Evolutionary conservation across 2,329 filamentous ascomycete species (phyloP), one percentile per base, ranked within the genome.

Genomic region (Biscogniauxia sp.): DNA sequence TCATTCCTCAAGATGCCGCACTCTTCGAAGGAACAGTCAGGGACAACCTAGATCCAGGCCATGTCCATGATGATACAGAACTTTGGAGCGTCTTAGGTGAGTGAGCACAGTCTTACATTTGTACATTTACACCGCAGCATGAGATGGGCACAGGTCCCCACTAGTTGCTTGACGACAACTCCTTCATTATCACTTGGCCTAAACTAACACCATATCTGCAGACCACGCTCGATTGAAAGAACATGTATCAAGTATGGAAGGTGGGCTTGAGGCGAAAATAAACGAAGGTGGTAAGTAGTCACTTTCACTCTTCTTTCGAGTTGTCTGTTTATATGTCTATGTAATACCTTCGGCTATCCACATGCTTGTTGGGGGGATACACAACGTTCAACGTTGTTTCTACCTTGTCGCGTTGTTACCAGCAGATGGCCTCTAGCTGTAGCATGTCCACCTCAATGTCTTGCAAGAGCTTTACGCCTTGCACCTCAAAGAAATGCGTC

Each of bases 1-100:
- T 99, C 72, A 99, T 99, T 67, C 95, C 96, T 4, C 95, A 99
- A 75, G 96, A 99, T 77, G 94, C 95, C 28, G 94, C 94, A 65
- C 85, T 99, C 63, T 99, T 99, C 70, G 92, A 96, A 76, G 93
- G 93, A 55, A 93, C 90, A 8, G 86, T 99, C 64, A 87, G 95
- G 67, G 95, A 99, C 77, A 99, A 99, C 73, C 84, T 98, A 49
- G 95, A 99, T 74, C 96, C 96, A 23, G 92, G 90, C 26, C 91
- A 97, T 74, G 92, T 96, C 58, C 93, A 97, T 72, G 94, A 97
- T 76, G 96, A 99, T 76, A 97, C 93, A 5, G 95, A 98, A 74
- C 82, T 99, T 37, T 99, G 95, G 95, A 96, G 91, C 73, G 93
- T 96, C 62, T 82, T 97, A 64, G 91, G 91, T 94, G 83, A 77